Percentiles rank a stretch among this genome's conserved stretches.
These are phyloP conservation scores for Suhomyces anneliseae DNA, from an alignment of 1,139 yeast genomes.

Conservation along the genomic window DNA sequence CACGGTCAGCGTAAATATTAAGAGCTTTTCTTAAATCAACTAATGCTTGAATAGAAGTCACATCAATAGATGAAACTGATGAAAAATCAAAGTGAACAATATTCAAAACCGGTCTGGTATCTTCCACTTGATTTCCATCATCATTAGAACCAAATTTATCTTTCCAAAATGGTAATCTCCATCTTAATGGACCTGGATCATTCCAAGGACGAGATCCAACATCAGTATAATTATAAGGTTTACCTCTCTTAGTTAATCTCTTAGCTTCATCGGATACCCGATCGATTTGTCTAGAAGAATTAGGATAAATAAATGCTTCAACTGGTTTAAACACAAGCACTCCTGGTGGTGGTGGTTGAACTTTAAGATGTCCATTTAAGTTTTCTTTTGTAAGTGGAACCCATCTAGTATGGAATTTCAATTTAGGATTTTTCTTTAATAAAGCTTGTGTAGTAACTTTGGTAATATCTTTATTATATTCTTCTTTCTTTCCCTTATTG, in stretches of 20 bases:
- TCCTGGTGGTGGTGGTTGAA: constrained; percentile 86
- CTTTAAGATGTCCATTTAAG: constrained; percentile 57
- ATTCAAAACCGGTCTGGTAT: constrained; percentile 64
- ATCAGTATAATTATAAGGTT: constrained; percentile 39
- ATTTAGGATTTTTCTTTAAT: constrained; percentile 27
- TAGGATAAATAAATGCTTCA: constrained; percentile 81
- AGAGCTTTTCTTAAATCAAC: constrained; percentile 75
- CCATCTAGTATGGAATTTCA: constrained; percentile 69
- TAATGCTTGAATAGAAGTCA: constrained; percentile 76
- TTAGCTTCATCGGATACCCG: constrained; percentile 67
- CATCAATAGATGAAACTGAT: constrained; percentile 71
- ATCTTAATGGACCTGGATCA: constrained; percentile 70
- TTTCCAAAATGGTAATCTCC: constrained; percentile 36
- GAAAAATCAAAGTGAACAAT: constrained; percentile 81
- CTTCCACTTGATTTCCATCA: constrained; percentile 27
- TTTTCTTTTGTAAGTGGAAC: constrained; percentile 65
- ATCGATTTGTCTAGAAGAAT: constrained; percentile 74
- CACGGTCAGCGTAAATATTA: constrained; percentile 74
- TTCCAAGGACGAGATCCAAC: constrained; percentile 88
- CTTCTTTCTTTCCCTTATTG: constrained; percentile 17
- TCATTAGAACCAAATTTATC: constrained; percentile 16
- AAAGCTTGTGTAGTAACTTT: constrained; percentile 24
- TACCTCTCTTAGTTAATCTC: constrained; percentile 61
- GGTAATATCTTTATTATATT: constrained; percentile 16
- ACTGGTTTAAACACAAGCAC: constrained; percentile 81